Evolutionary conservation across 139 green algal species (phyloP), one percentile per base, ranked within the genome.

Genomic region (Mychonastes homosphaera): DNA sequence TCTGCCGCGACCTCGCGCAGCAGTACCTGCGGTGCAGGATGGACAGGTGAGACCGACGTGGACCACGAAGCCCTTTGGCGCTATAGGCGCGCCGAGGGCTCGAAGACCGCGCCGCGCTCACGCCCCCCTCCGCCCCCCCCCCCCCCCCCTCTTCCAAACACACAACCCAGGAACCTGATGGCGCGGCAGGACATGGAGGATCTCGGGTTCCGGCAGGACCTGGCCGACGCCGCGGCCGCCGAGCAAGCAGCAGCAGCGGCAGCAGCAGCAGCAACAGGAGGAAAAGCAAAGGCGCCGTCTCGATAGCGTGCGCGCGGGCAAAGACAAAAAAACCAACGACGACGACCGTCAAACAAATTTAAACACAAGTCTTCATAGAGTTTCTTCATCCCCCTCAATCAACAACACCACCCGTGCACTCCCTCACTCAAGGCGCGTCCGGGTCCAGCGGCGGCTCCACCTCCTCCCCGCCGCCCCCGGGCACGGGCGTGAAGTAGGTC

Each of bases 21-120:
- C 36, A 41, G 6, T 97, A 97, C 67, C 72, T 97, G 12, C 43
- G 86, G 55, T 97, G 90, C 65, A 69, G 89, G 4, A 97, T 97
- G 89, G 73, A 88, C 0, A 69, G 71, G 87, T 95, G 66, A 40
- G 70, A 24, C 8, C 44, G n/a, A 29, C 7, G 19, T 15, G 44
- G 18, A 9, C 9, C 7, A 29, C 18, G 19, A 16, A 52, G 18
- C 18, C 18, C 8, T 9, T 52, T 9, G 18, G n/a, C 18, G 12
- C 18, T 9, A 15, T 9, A 29, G 8, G 44, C 44, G 44, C n/a
- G 12, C 8, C 9, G 18, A 15, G 9, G 12, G n/a, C n/a, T 52
- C 18, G 8, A 15, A 9, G n/a, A 24, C 48, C 13, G 13, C 10
- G 10, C 27, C 12, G 10, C 16, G n/a, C 12, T 7, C n/a, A 55